phyloP scores from a whole-genome alignment of 2,329 filamentous ascomycete genomes.

The Fusarium longipes region DNA sequence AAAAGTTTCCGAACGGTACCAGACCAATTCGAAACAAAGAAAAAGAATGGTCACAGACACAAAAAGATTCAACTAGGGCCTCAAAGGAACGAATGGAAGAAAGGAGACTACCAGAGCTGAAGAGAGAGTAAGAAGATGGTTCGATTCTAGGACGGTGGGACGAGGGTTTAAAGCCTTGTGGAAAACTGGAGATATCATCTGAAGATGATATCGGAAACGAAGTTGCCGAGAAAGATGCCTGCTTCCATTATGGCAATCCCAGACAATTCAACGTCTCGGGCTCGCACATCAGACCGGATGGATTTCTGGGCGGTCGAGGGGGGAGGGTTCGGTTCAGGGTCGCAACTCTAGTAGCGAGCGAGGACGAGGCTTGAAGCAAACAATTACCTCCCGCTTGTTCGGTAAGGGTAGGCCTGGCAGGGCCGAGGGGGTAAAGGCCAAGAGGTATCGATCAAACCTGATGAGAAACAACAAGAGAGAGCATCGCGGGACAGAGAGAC shows the following conservation, averaged over 20 bases:
- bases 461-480: slow-evolving; percentile 35
- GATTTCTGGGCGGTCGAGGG: slow-evolving; percentile 44
- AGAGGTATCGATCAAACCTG: slow-evolving; percentile 42
- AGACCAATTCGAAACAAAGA: slow-evolving; percentile 58
- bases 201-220: slow-evolving; percentile 31
- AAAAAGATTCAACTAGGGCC: slow-evolving; percentile 44
- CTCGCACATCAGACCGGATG: slow-evolving; percentile 50
- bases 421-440: slow-evolving; percentile 2
- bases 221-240: slow-evolving; percentile 55
- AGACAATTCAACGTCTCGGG: slow-evolving; percentile 47
- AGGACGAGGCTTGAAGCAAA: slow-evolving; percentile 22
- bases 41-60: slow-evolving; percentile 60
- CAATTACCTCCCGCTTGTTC: slow-evolving; percentile 4
- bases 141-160: slow-evolving; percentile 48
- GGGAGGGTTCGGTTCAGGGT: slow-evolving; percentile 37
- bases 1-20: slow-evolving; percentile 56
- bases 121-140: slow-evolving; percentile 52
- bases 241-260: slow-evolving; percentile 46
- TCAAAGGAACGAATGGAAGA: slow-evolving; percentile 61
- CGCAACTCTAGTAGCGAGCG: slow-evolving; percentile 23
- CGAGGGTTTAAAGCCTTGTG: slow-evolving; percentile 50
- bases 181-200: slow-evolving; percentile 48
- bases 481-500: slow-evolving; percentile 26
- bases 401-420: neutral
- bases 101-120: slow-evolving; percentile 60